Evolutionary conservation across 2,329 filamentous ascomycete genomes (phyloP).

Genomic region (Pseudogymnoascus sp.): DNA sequence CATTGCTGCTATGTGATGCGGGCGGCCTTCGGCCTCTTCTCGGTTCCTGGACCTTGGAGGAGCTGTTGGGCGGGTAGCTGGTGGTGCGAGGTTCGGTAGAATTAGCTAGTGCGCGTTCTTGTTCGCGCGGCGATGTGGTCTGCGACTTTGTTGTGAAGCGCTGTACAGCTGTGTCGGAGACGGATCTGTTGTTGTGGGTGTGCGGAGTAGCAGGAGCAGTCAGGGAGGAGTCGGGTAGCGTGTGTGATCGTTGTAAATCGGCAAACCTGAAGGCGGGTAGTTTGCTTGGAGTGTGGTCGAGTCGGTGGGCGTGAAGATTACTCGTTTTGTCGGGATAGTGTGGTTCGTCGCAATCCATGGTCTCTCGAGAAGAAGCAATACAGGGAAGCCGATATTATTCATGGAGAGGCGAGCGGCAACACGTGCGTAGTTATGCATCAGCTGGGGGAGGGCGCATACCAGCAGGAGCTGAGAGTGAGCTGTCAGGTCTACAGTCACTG

Average conservation of each 20-base stretch:
- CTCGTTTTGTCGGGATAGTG: conserved; percentile 3
- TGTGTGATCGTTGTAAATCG: not conserved
- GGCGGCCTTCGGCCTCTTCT: not conserved
- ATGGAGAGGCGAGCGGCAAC: conserved; percentile 1
- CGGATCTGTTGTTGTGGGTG: not conserved
- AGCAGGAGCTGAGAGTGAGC: not conserved
- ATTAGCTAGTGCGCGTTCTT: conserved; percentile 3
- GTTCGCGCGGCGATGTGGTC: not conserved
- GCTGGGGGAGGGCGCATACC: conserved; percentile 1
- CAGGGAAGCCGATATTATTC: not conserved
- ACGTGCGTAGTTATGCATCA: conserved; percentile 5
- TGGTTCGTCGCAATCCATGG: conserved; percentile 3
- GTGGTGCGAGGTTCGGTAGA: not conserved
- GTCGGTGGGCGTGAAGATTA: conserved; percentile 1
- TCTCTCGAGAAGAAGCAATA: conserved; percentile 5
- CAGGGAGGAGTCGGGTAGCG: not conserved
- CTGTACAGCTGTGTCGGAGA: not conserved
- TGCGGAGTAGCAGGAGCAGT: not conserved
- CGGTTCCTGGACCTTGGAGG: not conserved
- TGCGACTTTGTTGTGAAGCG: conserved; percentile 2
- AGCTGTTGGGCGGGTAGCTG: conserved; percentile 1
- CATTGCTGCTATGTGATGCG: conserved; percentile 12
- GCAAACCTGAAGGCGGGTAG: conserved; percentile 8
- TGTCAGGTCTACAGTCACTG: not conserved
- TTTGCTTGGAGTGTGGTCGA: conserved; percentile 7